Evolutionary conservation across 345 rosid genomes (phyloP), one percentile per base, ranked within the genome.

Genomic region (Syzygium grande): DNA sequence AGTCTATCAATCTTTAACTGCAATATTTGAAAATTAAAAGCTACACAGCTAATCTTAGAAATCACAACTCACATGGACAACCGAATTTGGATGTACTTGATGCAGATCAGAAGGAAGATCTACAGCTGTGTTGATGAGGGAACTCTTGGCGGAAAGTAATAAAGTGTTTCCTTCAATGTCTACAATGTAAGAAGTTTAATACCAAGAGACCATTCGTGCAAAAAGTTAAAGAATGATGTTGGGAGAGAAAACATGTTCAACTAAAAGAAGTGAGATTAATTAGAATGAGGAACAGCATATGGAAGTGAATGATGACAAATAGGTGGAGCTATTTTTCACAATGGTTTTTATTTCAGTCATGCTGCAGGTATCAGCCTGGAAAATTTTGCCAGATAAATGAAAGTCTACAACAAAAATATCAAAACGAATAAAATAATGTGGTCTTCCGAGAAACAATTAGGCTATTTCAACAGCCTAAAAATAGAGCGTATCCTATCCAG

Each of bases 81-180:
- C 90, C 30, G 96, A 91, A 88, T 94, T 92, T 38, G 94, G 91
- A 87, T 85, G 94, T 87, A 96, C 89, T 90, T 96, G 93, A 87
- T 90, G 91, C 77, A 92, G 85, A 90, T 95, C 97, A 3, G 95
- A 93, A 87, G 99, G 99, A 91, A 98, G 96, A 85, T 94, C 90
- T 73, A 93, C 89, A 86, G 94, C 94, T 3, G 92, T 92, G 78
- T 91, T 93, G 80, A 94, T 89, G 61, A 98, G 95, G 87, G 99
- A 96, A 88, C 91, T 89, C 88, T 98, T 98, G n/a, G 98, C 98
- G 52, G 99, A 94, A 54, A 98, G 99, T 61, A 94, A 34, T 92
- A 98, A 88, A 88, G 88, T 94, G 90, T 90, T 93, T 90, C 94
- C 94, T 85, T 94, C 98, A 55, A 93, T 93, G 90, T 98, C 99